Conservation (phyloP, 805 yeast species). For the Zygosaccharomyces siamensis region DNA sequence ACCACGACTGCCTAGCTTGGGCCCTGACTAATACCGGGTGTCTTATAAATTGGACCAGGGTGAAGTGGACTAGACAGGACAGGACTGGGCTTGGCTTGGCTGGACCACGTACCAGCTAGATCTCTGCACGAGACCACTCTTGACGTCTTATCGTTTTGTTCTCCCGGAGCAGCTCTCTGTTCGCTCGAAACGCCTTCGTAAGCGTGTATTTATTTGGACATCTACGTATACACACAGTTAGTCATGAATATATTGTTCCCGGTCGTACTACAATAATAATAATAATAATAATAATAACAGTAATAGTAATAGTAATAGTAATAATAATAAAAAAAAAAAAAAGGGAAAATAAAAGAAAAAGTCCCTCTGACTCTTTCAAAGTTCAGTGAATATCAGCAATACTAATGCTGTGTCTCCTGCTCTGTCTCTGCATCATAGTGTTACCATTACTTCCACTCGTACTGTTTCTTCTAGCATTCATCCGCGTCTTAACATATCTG, state of each 20-base stretch:
- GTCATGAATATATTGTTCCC: too few relatives aligned
- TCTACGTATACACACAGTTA: not conserved
- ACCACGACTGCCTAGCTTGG: too few relatives aligned
- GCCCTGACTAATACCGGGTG: too few relatives aligned
- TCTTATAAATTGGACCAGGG: too few relatives aligned
- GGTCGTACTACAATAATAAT: not conserved
- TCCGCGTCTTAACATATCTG: conserved; percentile 11
- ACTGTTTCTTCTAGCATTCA: conserved; percentile 9
- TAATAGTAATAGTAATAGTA: too few relatives aligned
- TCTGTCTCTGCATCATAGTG: not conserved
- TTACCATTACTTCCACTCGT: conserved; percentile 1
- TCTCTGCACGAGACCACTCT: too few relatives aligned
- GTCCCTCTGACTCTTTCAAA: not conserved
- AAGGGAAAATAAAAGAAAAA: not conserved
- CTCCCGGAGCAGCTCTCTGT: too few relatives aligned
- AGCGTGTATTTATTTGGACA: not conserved
- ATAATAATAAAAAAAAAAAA: not conserved
- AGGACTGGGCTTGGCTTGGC: too few relatives aligned
- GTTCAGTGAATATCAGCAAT: conserved; percentile 1
- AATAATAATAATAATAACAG: not conserved
- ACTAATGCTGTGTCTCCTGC: conserved; percentile 2
- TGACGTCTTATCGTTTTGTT: too few relatives aligned
- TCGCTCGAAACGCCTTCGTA: too few relatives aligned
- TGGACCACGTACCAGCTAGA: too few relatives aligned
- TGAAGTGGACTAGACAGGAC: too few relatives aligned